Conservation (phyloP, 768 basidiomycete genomes). For the Serpula lacrymans region DNA sequence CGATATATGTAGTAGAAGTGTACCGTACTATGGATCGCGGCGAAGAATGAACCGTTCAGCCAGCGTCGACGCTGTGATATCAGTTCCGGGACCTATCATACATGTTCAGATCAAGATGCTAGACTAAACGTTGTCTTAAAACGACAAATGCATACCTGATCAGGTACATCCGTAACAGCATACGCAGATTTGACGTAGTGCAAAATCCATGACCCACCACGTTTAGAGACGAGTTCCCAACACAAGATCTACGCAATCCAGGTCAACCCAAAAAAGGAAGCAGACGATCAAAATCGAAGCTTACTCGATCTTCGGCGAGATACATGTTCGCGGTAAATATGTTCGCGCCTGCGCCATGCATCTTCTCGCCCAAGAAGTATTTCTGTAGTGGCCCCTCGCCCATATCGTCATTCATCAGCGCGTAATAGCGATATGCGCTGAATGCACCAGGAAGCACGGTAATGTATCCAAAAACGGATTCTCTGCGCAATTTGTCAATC, state of each 20-base stretch:
- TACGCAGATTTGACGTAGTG: conserved; percentile 97
- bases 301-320: conserved; percentile 80
- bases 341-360: conserved; percentile 84
- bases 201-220: conserved; percentile 84
- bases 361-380: conserved; percentile 96
- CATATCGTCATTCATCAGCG: conserved; percentile 76
- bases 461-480: conserved; percentile 91
- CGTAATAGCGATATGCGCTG: conserved; percentile 88
- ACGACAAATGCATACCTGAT: conserved; percentile 50
- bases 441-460: conserved; percentile 92
- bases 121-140: too few relatives aligned
- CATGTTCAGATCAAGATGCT: background rate
- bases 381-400: conserved; percentile 91
- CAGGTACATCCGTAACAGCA: conserved; percentile 90
- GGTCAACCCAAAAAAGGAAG: background rate
- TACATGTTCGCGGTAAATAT: conserved; percentile 98
- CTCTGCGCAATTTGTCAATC: conserved; percentile 42
- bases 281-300: conserved; percentile 15
- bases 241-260: conserved; percentile 70
- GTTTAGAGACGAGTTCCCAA: conserved; percentile 97
- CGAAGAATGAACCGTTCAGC: conserved; percentile 99
- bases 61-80: conserved; percentile 94
- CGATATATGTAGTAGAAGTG: conserved; percentile 97
- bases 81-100: conserved; percentile 73
- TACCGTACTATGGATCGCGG: conserved; percentile 85